Base-by-base conservation (phyloP, 495 filamentous ascomycete species). In the Aspergillus biplanus region DNA sequence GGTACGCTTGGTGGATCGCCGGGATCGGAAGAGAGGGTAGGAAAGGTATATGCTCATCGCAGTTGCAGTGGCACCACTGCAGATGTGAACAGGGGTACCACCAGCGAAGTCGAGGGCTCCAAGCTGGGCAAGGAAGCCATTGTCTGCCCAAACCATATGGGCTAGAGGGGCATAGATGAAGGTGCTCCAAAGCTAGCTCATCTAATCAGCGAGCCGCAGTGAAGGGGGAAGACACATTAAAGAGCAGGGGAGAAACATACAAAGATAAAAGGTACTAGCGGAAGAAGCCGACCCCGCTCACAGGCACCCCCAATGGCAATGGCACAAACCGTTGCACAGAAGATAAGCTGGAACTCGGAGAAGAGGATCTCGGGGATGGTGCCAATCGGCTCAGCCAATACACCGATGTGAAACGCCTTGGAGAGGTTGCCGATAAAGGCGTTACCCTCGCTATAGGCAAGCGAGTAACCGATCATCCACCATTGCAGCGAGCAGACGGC, bases 271-370 rank as follows among this genome's bases (percentile, higher is more conserved):
- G 83, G 74, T 52, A 84, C 71, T 18, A 80, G 73, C 9, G 82
- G 80, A 6, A 83, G 62, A 27, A 84, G 74, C 31, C 80, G 71
- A 18, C 81, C 81, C n/a, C 79, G 69, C 59, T 84, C 82, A 63
- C 82, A 80, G 52, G 76, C 70, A 15, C 79, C 80, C 8, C 81
- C 77, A 42, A 82, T 74, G 8, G 80, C 67, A 48, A 76, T 74
- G 13, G 69, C 74, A 55, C 79, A 79, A 1, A 83, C 82, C 33
- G 77, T 79, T 31, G 79, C 80, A 65, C 77, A 78, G 71, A 84
- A 85, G 39, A 84, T 75, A 58, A 80, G 73, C 69, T 85, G 83
- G 63, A 83, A 85, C 42, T 84, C 67, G 18, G 78, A 78, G 69
- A 83, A 84, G 8, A 83, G 69, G 39, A 85, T 77, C 55, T 83